Conservation (phyloP, 768 basidiomycete genomes). For the Rhizopogon rudus region DNA sequence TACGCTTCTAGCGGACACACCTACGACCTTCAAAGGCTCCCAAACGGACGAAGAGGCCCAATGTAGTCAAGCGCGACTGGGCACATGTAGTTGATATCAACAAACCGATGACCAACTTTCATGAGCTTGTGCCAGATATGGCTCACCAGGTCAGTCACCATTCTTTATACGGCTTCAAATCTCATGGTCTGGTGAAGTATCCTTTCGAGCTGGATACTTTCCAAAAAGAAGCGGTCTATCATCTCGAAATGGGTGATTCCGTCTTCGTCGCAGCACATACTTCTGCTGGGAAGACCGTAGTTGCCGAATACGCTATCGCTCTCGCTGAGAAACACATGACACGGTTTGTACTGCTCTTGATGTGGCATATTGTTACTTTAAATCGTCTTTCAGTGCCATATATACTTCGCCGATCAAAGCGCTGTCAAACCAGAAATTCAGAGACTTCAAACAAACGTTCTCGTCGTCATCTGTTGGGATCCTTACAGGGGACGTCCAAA, state of each 20-base stretch:
- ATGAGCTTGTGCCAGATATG: slow-evolving; percentile 93
- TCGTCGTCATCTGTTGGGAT: slow-evolving; percentile 90
- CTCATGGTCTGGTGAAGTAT: slow-evolving; percentile 48
- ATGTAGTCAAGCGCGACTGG: slow-evolving; percentile 87
- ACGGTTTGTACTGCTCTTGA: slow-evolving; percentile 45
- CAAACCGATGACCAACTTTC: slow-evolving; percentile 83
- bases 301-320: slow-evolving; percentile 98
- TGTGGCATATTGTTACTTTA: slow-evolving; percentile 9
- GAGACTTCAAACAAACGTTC: slow-evolving; percentile 98
- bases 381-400: slow-evolving; percentile 63
- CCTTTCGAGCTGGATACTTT: slow-evolving; percentile 99
- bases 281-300: slow-evolving; percentile 98
- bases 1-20: slow-evolving; percentile 43
- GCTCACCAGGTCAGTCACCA: slow-evolving; percentile 71
- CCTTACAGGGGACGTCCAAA: slow-evolving; percentile 97
- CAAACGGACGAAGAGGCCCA: slow-evolving; percentile 37
- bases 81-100: slow-evolving; percentile 96
- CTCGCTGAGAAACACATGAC: slow-evolving; percentile 98
- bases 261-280: slow-evolving; percentile 99
- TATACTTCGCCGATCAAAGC: slow-evolving; percentile 99
- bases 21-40: slow-evolving; percentile 47
- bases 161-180: neutral
- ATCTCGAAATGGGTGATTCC: slow-evolving; percentile 94
- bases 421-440: slow-evolving; percentile 96
- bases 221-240: slow-evolving; percentile 98